A percentile compares a stretch with the other conserved stretches of the same genome.
These are phyloP conservation scores for Phaeosphaeriaceae sp. DNA, from an alignment of 2,329 filamentous ascomycete species.

Conservation along the genomic window DNA sequence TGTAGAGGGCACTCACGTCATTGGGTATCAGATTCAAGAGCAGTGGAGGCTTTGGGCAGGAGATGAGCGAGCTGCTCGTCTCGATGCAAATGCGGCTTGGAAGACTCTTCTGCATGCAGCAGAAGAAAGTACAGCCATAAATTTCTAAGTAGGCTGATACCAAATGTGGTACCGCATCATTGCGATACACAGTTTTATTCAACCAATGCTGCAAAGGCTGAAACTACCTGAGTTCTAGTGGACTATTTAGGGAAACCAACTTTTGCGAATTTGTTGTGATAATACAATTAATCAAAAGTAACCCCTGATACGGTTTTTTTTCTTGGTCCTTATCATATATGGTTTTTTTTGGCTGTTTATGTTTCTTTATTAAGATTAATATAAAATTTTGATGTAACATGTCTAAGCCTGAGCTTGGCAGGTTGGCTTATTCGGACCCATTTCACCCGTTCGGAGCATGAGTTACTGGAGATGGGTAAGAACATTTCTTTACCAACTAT, in stretches of 20 bases:
- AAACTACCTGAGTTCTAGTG: too few relatives aligned
- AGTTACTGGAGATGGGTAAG: too few relatives aligned
- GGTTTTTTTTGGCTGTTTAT: background rate
- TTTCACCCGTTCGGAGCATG: too few relatives aligned
- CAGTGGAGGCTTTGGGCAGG: constrained; percentile 10
- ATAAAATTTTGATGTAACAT: too few relatives aligned
- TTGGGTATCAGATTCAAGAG: constrained; percentile 10
- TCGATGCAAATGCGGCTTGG: constrained; percentile 3
- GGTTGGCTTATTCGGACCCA: background rate
- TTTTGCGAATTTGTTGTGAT: too few relatives aligned
- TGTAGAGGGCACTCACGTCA: constrained; percentile 8
- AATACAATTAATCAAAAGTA: too few relatives aligned
- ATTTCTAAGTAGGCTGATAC: background rate
- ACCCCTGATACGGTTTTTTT: background rate
- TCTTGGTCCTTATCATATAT: background rate
- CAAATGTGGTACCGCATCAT: background rate
- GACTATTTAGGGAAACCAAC: too few relatives aligned
- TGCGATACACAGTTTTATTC: background rate
- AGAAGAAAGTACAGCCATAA: constrained; percentile 6
- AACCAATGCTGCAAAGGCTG: background rate
- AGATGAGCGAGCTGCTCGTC: constrained; percentile 1
- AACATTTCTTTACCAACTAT: too few relatives aligned
- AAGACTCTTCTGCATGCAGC: constrained; percentile 4
- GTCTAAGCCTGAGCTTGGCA: background rate
- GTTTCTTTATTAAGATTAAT: background rate